Conservation (phyloP, 2,329 filamentous ascomycete genomes). For the Teratosphaeria pseudoeucalypti region DNA sequence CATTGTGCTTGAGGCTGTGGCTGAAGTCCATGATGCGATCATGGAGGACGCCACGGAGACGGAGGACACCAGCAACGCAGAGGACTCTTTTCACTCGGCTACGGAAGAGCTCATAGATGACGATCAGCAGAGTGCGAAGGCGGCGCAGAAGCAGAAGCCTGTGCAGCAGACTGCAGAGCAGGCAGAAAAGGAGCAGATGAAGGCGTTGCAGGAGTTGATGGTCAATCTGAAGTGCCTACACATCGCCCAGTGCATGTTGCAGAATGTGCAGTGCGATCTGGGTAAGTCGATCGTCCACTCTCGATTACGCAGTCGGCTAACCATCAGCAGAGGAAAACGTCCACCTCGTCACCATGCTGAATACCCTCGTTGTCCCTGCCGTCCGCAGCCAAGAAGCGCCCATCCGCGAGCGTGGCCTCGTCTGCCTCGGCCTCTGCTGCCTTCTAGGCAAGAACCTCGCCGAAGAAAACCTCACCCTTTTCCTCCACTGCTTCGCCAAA, state of each 20-base stretch:
- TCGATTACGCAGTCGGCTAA: neutral
- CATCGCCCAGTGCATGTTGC: constrained; percentile 93
- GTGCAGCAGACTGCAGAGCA: constrained; percentile 48
- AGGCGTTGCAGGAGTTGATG: constrained; percentile 81
- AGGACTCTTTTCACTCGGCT: constrained; percentile 90
- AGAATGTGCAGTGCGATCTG: constrained; percentile 79
- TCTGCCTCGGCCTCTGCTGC: constrained; percentile 84
- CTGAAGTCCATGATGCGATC: constrained; percentile 93
- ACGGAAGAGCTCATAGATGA: constrained; percentile 70
- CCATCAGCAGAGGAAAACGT: constrained; percentile 59
- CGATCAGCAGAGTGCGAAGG: constrained; percentile 28
- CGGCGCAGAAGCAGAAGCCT: constrained; percentile 31
- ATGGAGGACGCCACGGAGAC: constrained; percentile 54
- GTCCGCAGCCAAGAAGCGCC: constrained; percentile 88
- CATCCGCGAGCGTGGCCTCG: constrained; percentile 78
- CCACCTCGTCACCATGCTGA: constrained; percentile 92
- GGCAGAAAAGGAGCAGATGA: constrained; percentile 49
- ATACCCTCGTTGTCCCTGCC: constrained; percentile 90
- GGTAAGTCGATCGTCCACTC: neutral
- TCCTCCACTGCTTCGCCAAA: constrained; percentile 92
- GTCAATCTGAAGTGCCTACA: constrained; percentile 98
- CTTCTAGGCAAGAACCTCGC: constrained; percentile 85
- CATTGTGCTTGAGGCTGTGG: constrained; percentile 82
- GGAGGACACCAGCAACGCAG: constrained; percentile 34
- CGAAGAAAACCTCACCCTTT: constrained; percentile 81